Base-by-base conservation (phyloP, 192 early-diverging fungal species). In the Diversispora epigaea region DNA sequence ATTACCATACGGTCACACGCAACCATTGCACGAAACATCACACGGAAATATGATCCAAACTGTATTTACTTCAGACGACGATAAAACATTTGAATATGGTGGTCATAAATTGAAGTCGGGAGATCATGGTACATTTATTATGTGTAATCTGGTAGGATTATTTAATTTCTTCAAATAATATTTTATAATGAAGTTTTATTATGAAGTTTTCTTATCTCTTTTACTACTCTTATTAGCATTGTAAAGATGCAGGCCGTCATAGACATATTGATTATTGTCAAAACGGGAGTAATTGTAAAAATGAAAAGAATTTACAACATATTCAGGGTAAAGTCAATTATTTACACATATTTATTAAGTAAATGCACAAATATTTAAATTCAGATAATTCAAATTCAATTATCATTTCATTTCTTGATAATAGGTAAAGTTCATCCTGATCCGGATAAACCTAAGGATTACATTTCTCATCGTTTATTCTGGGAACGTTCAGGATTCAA, bases 181-280 rank as follows among this genome's bases (percentile, higher is more conserved):
- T 9, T 70, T 15, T 56, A n/a, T 39, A 43, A 56, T 22, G 0
- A 9, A 10, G 2, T 64, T 60, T n/a, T n/a, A n/a, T n/a, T n/a
- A n/a, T n/a, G n/a, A n/a, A n/a, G n/a, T n/a, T 60, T 60, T 25
- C 6, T 60, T 32, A 25, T 60, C 25, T 21, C 57, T 25, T 25
- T 45, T 64, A 4, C 11, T 41, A 44, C 43, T 40, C 12, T 32
- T 60, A 14, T 19, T 49, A 69, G 61, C 32, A 57, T 41, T 75
- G 73, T 43, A 61, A 75, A 75, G 58, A 75, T 40, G 22, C 22
- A 71, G 70, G 60, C 5, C 15, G 68, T 10, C 76, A 77, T 63
- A 44, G 68, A 10, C 76, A 77, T 73, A 64, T 77, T 39, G 76
- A 77, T 73, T 77, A 73, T 41, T 77, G 76, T 15, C 14, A 71